Evolutionary conservation across 495 filamentous ascomycete genomes (phyloP).

Genomic region (Penicillium nucicola): DNA sequence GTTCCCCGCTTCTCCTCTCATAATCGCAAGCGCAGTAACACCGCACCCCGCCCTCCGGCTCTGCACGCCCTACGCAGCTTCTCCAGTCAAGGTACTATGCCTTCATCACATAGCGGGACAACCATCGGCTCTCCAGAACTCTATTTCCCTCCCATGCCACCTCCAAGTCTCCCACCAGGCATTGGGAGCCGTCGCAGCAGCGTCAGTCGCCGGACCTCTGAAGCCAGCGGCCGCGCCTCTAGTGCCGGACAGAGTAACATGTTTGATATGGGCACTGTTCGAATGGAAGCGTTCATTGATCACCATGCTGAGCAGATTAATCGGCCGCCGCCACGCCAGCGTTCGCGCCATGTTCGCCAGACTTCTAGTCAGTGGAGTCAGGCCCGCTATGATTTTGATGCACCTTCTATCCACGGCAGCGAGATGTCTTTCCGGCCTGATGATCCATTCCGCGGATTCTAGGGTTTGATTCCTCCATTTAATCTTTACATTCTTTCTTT

Average conservation of each 20-base stretch:
- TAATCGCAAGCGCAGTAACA: constrained; percentile 80
- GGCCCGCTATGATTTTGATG: constrained; percentile 29
- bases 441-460: constrained; percentile 42
- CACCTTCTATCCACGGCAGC: constrained; percentile 28
- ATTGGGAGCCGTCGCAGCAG: constrained; percentile 40
- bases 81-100: constrained; percentile 56
- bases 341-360: constrained; percentile 30
- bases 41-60: constrained; percentile 67
- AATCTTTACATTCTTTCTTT: constrained; percentile 1
- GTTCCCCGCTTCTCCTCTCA: constrained; percentile 80
- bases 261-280: constrained; percentile 77
- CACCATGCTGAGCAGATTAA: constrained; percentile 33
- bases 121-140: constrained; percentile 60
- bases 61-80: constrained; percentile 62
- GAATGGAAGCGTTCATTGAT: constrained; percentile 89
- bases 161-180: constrained; percentile 14
- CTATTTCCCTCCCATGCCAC: constrained; percentile 30
- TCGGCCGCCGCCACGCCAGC: constrained; percentile 20
- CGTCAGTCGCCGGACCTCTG: constrained; percentile 40
- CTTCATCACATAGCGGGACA: constrained; percentile 33
- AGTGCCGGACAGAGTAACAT: constrained; percentile 34
- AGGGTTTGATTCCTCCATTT: background rate
- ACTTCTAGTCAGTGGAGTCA: constrained; percentile 38
- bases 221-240: constrained; percentile 34
- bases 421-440: constrained; percentile 34